Base-by-base conservation (phyloP, 1,284 basidiomycete genomes). In the Athelia psychrophila region DNA sequence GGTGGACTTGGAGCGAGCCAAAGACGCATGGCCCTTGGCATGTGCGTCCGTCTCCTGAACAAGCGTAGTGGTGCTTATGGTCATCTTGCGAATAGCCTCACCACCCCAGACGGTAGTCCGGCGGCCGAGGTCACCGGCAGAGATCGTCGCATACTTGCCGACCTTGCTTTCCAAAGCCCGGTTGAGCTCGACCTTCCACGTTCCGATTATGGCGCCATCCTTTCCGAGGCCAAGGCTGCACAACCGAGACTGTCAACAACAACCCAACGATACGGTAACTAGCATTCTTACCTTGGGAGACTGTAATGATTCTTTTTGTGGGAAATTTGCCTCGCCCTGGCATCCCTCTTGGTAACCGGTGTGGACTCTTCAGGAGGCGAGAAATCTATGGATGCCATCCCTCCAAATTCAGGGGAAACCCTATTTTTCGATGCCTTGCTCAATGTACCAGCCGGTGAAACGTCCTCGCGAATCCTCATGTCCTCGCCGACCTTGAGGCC, bases 161-260 rank as follows among this genome's bases (percentile, higher is more conserved):
- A 72, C 64, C 56, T 71, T 73, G 50, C 53, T 64, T 47, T 81
- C 77, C 22, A 83, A 57, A 2, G 75, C 77, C 48, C 64, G 70
- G 55, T 75, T 72, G 40, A 83, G 64, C 10, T 84, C 82, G 2
- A 72, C 71, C 52, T 73, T 71, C 82, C 78, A 83, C 12, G 64
- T 63, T 2, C 75, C 63, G 33, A 81, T 63, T 19, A 78, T 72
- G 10, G 77, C 55, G 18, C 78, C 78, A 54, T 82, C 81, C 61
- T 81, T 83, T 40, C 82, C 82, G 44, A 88, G 79, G 56, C 82
- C 76, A 48, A 88, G 73, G 58, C 86, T 90, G 53, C n/a, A 18
- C 6, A 33, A 55, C 38, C 51, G 42, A 23, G 27, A 6, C 13
- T 30, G 27, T 30, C 42, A 25, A 44, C 38, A 19, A 47, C 10